A percentile compares a stretch with the other conserved stretches of the same genome.
Conservation (phyloP, 1,139 yeast genomes). For the Sugiyamaella novakii region DNA sequence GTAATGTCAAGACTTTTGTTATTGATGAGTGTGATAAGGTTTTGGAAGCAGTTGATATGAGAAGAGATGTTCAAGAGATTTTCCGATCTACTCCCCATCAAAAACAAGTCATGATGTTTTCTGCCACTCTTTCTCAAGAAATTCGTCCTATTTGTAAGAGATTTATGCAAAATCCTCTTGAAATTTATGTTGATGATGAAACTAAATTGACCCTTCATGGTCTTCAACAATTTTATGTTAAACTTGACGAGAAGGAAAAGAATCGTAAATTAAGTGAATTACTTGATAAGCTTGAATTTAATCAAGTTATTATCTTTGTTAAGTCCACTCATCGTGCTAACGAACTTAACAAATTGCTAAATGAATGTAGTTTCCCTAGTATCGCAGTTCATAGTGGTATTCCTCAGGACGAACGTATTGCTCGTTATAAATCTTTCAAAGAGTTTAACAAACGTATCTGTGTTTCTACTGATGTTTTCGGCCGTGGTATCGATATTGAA, state of each 20-base stretch:
- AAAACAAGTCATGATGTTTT: conserved; percentile 99
- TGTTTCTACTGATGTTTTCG: conserved; percentile 97
- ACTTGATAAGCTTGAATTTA: conserved; percentile 92
- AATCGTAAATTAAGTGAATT: conserved; percentile 90
- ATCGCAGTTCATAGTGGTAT: conserved; percentile 96
- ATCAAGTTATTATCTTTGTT: conserved; percentile 97
- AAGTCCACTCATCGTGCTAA: conserved; percentile 91
- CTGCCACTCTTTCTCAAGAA: conserved; percentile 93
- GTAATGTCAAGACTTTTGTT: conserved; percentile 90
- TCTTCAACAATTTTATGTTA: conserved; percentile 93
- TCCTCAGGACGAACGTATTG: conserved; percentile 98
- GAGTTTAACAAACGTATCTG: conserved; percentile 98
- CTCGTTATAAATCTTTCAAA: conserved; percentile 92
- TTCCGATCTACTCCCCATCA: conserved; percentile 98
- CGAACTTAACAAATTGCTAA: conserved; percentile 84
- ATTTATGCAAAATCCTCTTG: conserved; percentile 97
- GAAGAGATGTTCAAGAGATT: conserved; percentile 97
- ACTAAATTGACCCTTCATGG: conserved; percentile 97
- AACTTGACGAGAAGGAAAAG: conserved; percentile 88
- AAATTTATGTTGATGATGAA: conserved; percentile 96
- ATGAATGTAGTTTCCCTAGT: conserved; percentile 95
- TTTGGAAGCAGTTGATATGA: conserved; percentile 83
- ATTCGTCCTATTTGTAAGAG: conserved; percentile 97
- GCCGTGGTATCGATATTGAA: conserved; percentile 99
- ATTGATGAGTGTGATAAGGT: conserved; percentile 99